Evolutionary conservation across 352 stramenopile genomes (phyloP), one percentile per base, ranked within the genome.

Genomic region (Pythium dissotocum): DNA sequence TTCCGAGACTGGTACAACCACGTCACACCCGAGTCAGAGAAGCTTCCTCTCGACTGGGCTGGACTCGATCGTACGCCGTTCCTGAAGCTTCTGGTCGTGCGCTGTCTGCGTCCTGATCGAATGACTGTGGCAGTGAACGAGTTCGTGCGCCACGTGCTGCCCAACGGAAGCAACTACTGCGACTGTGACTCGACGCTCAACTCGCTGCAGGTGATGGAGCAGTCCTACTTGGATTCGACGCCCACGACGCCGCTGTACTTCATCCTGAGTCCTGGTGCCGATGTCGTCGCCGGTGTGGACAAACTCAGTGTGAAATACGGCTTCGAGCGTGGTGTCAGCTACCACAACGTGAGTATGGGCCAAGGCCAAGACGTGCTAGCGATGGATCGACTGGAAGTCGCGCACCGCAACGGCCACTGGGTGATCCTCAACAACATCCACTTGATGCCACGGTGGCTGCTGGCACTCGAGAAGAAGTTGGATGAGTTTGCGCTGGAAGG

Each of bases 161-260:
- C 93, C 4, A 79, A 91, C 18, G 91, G 91, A 3, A 60, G 66
- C 5, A 74, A 94, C 9, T 98, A 95, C 58, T 71, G 96, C 8
- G 90, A 90, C 61, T 93, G 87, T 40, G 79, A 97, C 38, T 74
- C 86, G 0, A 97, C 97, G 36, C 85, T 99, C 48, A 99, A 98
- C 71, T 97, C 89, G 61, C 96, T 97, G 67, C 82, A 97, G 28
- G 90, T 99, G 28, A 77, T 99, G 32, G 83, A 98, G 21, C 91
- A 94, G 48, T 90, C 89, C 5, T 98, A 98, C 58, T 72, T 78
- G 26, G 97, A 99, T 61, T 98, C 87, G 13, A 98, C 91, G 26
- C 90, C 97, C 12, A 95, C 78, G 70, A 99, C 96, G 16, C 97
- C 97, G 13, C 95, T 99, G 67, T 99, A 98, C 71, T 99, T 99